Evolutionary conservation across 208 protist species (phyloP), one percentile per base, ranked within the genome.

Genomic region (Vickermania spadyakhi): DNA sequence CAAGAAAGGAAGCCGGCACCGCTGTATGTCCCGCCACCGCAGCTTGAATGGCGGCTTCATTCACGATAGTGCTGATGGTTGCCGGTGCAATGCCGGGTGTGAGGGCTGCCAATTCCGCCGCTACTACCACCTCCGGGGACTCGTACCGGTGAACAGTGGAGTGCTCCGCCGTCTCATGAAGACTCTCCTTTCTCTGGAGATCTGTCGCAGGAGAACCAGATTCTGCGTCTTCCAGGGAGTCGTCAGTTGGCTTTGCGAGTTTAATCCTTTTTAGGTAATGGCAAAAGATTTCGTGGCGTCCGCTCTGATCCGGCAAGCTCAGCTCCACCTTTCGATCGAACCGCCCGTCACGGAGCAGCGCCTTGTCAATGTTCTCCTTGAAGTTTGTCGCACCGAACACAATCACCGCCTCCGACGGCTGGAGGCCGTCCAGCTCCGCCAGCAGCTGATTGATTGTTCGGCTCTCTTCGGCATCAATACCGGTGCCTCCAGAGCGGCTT

Each of bases 361-460:
- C 97, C 67, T 79, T 73, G 79, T 99, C 97, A 1, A 98, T 60
- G 26, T 91, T 87, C 60, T 98, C 94, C 36, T 72, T 64, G 45
- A 97, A 89, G 79, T 99, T 99, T 3, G 98, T 99, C 14, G 89
- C 96, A 0, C 97, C 97, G 54, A 99, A 93, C 14, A 99, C 97
- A 28, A 99, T 75, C 22, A 99, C 84, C 26, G 87, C 82, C 45
- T 94, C 93, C 55, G 85, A 82, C 14, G 68, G 67, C 56, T 85
- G 66, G 52, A 98, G 81, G 11, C 97, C 97, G 60, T 99, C 97
- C 45, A 99, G 74, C 73, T 98, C 96, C 14, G 96, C 85, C 5
- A 99, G 84, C 3, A 99, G 88, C 77, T 98, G 96, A 72, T 98
- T 98, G 62, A 99, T 83, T 14, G 96, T 98, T 28, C 83, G 79